phyloP scores from a whole-genome alignment of 2,329 filamentous ascomycete species.

The Saccharata proteae region DNA sequence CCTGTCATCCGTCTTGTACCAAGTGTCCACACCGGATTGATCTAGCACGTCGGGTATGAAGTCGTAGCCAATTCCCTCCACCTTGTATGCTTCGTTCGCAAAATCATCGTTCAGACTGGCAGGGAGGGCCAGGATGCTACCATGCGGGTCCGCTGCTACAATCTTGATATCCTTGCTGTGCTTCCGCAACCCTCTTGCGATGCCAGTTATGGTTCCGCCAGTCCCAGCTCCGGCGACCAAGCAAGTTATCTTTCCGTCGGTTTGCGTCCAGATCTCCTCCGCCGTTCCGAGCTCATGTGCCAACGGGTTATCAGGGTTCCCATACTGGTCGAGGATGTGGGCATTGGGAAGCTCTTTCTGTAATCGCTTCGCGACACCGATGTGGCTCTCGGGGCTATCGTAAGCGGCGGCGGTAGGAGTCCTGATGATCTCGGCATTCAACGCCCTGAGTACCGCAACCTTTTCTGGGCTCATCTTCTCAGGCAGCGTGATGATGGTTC shows the following conservation, averaged over 20 bases:
- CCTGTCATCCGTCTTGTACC: constrained; percentile 96
- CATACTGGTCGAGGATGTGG: constrained; percentile 94
- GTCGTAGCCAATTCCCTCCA: constrained; percentile 97
- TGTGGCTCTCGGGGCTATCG: constrained; percentile 91
- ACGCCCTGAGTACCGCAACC: constrained; percentile 82
- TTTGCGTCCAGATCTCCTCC: constrained; percentile 93
- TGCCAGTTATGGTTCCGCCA: constrained; percentile 85
- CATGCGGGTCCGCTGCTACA: constrained; percentile 82
- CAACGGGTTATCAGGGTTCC: constrained; percentile 79
- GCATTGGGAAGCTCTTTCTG: constrained; percentile 95
- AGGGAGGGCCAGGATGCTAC: constrained; percentile 80
- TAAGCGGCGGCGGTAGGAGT: constrained; percentile 93
- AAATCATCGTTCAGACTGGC: constrained; percentile 66
- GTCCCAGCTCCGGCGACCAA: constrained; percentile 89
- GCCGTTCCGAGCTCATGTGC: constrained; percentile 92
- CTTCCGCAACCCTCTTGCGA: constrained; percentile 75
- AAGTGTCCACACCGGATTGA: constrained; percentile 68
- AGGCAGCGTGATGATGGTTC: constrained; percentile 94
- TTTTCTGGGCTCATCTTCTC: constrained; percentile 99
- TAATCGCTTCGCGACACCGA: constrained; percentile 79
- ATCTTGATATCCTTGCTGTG: constrained; percentile 79
- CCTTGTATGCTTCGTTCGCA: constrained; percentile 82
- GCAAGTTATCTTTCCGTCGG: constrained; percentile 66
- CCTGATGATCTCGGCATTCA: constrained; percentile 94
- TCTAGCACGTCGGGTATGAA: constrained; percentile 93